A percentile compares a stretch with the other conserved stretches of the same genome.
Conservation (phyloP, 345 rosid genomes). For the Diplotaxis tenuifolia region DNA sequence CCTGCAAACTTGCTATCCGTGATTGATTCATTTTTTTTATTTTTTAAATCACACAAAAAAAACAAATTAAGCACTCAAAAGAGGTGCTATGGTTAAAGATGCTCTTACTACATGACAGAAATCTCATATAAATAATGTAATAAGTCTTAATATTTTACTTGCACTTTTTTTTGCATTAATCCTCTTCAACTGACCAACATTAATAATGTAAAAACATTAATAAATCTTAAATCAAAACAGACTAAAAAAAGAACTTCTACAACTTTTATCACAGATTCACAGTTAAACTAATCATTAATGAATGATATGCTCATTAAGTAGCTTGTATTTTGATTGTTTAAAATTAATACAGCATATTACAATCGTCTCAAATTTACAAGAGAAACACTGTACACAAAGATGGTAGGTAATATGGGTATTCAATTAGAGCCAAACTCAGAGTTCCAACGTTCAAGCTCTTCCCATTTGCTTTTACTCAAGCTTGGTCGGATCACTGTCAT, state of each 20-base stretch:
- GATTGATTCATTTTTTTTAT: too few relatives aligned
- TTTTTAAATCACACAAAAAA: too few relatives aligned
- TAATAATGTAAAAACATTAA: background rate
- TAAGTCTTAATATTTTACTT: too few relatives aligned
- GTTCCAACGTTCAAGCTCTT: slow-evolving; percentile 90
- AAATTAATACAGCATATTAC: slow-evolving; percentile 1
- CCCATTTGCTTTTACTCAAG: slow-evolving; percentile 85
- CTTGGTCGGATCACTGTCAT: slow-evolving; percentile 89
- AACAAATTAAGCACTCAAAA: too few relatives aligned
- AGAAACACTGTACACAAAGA: background rate
- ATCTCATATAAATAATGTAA: too few relatives aligned
- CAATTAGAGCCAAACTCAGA: slow-evolving; percentile 76
- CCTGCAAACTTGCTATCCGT: too few relatives aligned
- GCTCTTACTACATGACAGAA: too few relatives aligned
- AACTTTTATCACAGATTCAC: background rate
- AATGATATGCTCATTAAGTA: background rate
- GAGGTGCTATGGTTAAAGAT: too few relatives aligned
- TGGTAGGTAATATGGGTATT: too few relatives aligned
- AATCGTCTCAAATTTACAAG: slow-evolving; percentile 16
- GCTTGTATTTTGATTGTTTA: background rate
- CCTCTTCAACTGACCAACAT: background rate
- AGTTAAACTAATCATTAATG: background rate
- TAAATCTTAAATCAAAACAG: background rate
- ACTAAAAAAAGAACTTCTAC: background rate
- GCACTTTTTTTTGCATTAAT: background rate